Percentiles rank a stretch among this genome's conserved stretches.
phyloP scores from a whole-genome alignment of 2,329 filamentous ascomycete species.

The Fusarium sambucinum region DNA sequence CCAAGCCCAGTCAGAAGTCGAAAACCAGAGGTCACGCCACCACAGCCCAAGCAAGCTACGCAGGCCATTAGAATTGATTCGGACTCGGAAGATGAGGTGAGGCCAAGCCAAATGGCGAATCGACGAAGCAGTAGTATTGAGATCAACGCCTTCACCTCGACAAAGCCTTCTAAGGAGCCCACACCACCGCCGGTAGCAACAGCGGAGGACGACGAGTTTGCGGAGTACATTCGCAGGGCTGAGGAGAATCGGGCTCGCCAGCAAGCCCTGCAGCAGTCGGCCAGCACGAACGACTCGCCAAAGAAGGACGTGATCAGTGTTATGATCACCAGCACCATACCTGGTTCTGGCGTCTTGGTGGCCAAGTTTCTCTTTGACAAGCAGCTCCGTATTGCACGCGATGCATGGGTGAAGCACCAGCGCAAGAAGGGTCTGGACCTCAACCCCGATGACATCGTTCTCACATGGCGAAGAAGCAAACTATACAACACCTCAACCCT shows the following conservation, averaged over 20 bases:
- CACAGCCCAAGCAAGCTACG: constrained; percentile 9
- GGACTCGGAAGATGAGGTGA: constrained; percentile 51
- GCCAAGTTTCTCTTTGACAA: constrained; percentile 76
- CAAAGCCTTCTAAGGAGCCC: constrained; percentile 12
- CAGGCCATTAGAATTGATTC: constrained; percentile 46
- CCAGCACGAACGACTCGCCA: constrained; percentile 24
- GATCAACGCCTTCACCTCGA: constrained; percentile 7
- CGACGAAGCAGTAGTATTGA: constrained; percentile 34
- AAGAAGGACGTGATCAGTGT: constrained; percentile 50
- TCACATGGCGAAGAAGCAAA: constrained; percentile 81
- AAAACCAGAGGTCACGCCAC: constrained; percentile 9
- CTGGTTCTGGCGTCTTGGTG: constrained; percentile 62
- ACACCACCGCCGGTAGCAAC: constrained; percentile 5
- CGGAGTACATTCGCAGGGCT: constrained; percentile 60
- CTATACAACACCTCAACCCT: constrained; percentile 83
- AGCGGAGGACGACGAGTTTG: constrained; percentile 57
- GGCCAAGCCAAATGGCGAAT: background rate
- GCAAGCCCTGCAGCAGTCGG: constrained; percentile 36
- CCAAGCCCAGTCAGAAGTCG: constrained; percentile 22
- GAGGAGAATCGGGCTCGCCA: constrained; percentile 50
- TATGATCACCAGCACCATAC: constrained; percentile 72
- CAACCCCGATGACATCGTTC: constrained; percentile 68
- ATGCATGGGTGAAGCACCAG: constrained; percentile 77
- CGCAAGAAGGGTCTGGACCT: constrained; percentile 54
- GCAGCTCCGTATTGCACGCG: constrained; percentile 73